A percentile compares a stretch with the other conserved stretches of the same genome.
phyloP scores from a whole-genome alignment of 2,329 filamentous ascomycete species.

The Juglanconis sp. region DNA sequence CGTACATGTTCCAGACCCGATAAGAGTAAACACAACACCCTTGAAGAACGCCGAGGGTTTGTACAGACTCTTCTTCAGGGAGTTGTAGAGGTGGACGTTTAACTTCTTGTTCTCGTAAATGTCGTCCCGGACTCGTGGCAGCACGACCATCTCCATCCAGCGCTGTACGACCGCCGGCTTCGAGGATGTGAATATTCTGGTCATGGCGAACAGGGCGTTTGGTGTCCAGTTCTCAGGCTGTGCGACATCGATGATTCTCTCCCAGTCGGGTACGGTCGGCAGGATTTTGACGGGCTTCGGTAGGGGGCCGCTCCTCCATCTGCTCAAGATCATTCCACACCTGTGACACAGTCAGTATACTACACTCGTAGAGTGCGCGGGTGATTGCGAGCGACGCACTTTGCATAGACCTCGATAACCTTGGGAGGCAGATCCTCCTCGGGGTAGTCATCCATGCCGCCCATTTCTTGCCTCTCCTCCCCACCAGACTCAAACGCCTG shows the following conservation, averaged over 20 bases:
- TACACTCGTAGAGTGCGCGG: slow-evolving; percentile 13
- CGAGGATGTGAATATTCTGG: slow-evolving; percentile 84
- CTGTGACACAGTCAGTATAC: slow-evolving; percentile 35
- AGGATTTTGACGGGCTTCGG: slow-evolving; percentile 98
- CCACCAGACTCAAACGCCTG: slow-evolving; percentile 76
- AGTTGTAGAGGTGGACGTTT: slow-evolving; percentile 92
- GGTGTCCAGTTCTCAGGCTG: slow-evolving; percentile 51
- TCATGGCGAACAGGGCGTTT: slow-evolving; percentile 80
- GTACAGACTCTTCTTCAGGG: slow-evolving; percentile 87
- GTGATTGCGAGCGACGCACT: slow-evolving; percentile 46
- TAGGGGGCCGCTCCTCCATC: slow-evolving; percentile 93
- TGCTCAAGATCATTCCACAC: slow-evolving; percentile 81
- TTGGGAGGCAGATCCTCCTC: slow-evolving; percentile 75
- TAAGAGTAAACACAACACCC: slow-evolving; percentile 87
- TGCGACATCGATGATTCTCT: slow-evolving; percentile 80
- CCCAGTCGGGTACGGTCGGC: slow-evolving; percentile 88
- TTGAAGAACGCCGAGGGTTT: slow-evolving; percentile 97
- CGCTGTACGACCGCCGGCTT: slow-evolving; percentile 77
- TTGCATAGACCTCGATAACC: slow-evolving; percentile 90
- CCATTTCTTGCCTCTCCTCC: slow-evolving; percentile 44
- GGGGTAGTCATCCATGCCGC: slow-evolving; percentile 71
- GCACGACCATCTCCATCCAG: slow-evolving; percentile 82
- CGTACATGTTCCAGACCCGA: slow-evolving; percentile 82
- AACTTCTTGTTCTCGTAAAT: slow-evolving; percentile 93
- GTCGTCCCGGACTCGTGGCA: slow-evolving; percentile 88